Evolutionary conservation across 805 yeast species (phyloP).

Genomic region (Schizosaccharomyces osmophilus): DNA sequence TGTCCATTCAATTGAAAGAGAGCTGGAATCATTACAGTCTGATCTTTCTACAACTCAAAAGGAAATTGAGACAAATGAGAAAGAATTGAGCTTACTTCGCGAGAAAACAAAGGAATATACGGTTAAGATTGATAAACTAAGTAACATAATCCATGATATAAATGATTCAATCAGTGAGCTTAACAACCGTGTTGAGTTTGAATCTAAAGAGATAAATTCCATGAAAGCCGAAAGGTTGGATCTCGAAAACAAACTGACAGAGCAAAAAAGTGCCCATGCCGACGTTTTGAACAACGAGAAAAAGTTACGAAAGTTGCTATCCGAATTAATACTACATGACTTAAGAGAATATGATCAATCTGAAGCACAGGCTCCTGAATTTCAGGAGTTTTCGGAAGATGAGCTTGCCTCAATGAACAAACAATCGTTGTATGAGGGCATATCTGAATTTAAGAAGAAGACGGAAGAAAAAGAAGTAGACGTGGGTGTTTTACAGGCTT

Average conservation of each 20-base stretch:
- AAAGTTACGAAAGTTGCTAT: constrained; percentile 1
- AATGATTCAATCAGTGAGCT: constrained; percentile 5
- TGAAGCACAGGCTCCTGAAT: constrained; percentile 6
- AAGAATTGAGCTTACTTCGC: constrained; percentile 10
- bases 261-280: constrained; percentile 21
- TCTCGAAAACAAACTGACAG: constrained; percentile 36
- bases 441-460: constrained; percentile 29
- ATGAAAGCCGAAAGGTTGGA: constrained; percentile 45
- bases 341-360: constrained; percentile 4
- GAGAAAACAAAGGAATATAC: constrained; percentile 1
- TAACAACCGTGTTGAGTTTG: constrained; percentile 20
- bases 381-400: constrained; percentile 25
- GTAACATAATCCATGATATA: neutral
- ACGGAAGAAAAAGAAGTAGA: constrained; percentile 38
- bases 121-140: constrained; percentile 12
- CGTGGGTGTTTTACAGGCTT: constrained; percentile 51
- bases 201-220: constrained; percentile 24
- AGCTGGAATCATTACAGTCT: constrained; percentile 20
- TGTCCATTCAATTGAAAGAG: constrained; percentile 27
- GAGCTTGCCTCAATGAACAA: constrained; percentile 27
- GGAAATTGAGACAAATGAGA: constrained; percentile 16
- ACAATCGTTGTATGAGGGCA: constrained; percentile 25
- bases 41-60: constrained; percentile 20
- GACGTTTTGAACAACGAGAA: constrained; percentile 19
- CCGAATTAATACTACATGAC: constrained; percentile 5